Percentiles rank a stretch among this genome's conserved stretches.
phyloP scores from a whole-genome alignment of 371 early-diverging fungal genomes.

The Mortierella sp. region DNA sequence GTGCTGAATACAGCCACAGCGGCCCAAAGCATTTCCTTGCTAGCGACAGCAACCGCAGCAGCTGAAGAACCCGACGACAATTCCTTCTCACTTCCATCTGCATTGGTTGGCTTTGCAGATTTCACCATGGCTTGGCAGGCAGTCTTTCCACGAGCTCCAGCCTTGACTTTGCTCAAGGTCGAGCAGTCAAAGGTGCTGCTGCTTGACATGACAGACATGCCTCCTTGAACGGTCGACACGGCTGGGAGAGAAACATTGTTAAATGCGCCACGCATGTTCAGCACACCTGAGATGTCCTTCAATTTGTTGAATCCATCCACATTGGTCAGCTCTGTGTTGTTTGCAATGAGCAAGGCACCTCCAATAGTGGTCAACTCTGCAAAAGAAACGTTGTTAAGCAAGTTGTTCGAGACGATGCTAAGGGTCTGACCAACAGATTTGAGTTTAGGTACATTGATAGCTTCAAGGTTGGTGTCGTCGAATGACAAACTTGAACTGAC shows the following conservation, averaged over 20 bases:
- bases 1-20: background rate
- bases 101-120: conserved; percentile 29
- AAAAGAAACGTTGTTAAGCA: conserved; percentile 59
- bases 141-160: conserved; percentile 41
- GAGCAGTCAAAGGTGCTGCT: conserved; percentile 48
- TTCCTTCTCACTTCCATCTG: background rate
- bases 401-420: conserved; percentile 61
- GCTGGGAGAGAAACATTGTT: conserved; percentile 59
- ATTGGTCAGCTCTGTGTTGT: conserved; percentile 57
- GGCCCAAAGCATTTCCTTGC: background rate
- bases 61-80: background rate
- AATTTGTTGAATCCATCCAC: conserved; percentile 61
- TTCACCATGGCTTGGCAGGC: conserved; percentile 39
- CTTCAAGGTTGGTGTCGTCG: conserved; percentile 60
- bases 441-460: conserved; percentile 53
- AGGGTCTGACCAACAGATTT: conserved; percentile 61
- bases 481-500: conserved; percentile 61
- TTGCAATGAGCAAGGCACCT: conserved; percentile 64
- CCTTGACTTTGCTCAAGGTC: conserved; percentile 41
- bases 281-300: conserved; percentile 63
- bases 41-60: background rate
- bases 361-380: conserved; percentile 61
- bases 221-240: conserved; percentile 57
- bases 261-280: conserved; percentile 64
- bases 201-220: conserved; percentile 51